Base-by-base conservation (phyloP, 2,329 filamentous ascomycete species). In the Rosellinia necatrix region DNA sequence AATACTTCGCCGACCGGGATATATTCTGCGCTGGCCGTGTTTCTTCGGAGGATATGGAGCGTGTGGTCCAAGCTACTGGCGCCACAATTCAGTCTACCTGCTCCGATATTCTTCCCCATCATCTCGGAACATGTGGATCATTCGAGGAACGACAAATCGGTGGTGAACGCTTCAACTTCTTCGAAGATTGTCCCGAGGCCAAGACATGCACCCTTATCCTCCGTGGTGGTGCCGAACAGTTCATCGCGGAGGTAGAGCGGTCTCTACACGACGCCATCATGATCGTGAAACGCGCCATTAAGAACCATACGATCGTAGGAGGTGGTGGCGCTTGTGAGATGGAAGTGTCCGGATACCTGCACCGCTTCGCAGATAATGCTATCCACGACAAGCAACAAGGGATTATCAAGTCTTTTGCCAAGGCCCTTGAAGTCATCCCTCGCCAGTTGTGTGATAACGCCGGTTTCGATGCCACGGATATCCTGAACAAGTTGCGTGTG, bases 261-360 rank as follows among this genome's bases (percentile, higher is more conserved):
- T 96, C 91, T 71, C 84, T 99, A 64, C 94, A 99, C 81, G 94
- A 99, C 70, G 94, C 94, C 67, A 97, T 99, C 76, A 99, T 99
- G 94, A 96, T 99, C 70, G 94, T 99, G 71, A 97, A 97, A 85
- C 92, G 96, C 60, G 91, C 94, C 24, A 91, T 97, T 75, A 91
- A 91, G 79, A 96, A 97, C 81, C 88, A 88, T 71, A 90, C 85
- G 71, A 96, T 99, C 64, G 94, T 99, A 22, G 94, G 92, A 41
- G 94, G 94, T 68, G 94, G 94, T 67, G 94, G 94, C 72, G 93
- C 94, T 15, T 87, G 83, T 68, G 94, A 99, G 81, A 97, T 99
- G 93, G 94, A 97, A 74, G 76, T 97, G 49, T 97, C 92, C 6
- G 89, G 92, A 34, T 96, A 96, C 77, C 85, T 99, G 62, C 92